Base-by-base conservation (phyloP, 2,329 filamentous ascomycete species). In the Fusarium clavum region DNA sequence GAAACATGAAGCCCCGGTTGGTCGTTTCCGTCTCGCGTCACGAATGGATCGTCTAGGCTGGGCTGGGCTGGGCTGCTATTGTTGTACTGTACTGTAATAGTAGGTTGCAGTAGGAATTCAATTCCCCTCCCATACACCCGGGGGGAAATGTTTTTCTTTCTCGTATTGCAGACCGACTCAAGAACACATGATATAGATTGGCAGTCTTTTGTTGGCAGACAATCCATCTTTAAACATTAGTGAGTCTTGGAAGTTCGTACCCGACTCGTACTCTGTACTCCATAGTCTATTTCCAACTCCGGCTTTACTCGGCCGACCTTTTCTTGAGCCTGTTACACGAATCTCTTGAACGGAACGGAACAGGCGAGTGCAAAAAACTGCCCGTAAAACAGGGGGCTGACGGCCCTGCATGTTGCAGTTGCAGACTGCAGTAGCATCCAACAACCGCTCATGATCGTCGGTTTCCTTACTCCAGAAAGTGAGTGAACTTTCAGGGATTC, bases 241-340 rank as follows among this genome's bases (percentile, higher is more conserved):
- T 44, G 32, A 48, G 52, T 61, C 47, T 61, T 61, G 67, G 48
- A 54, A 41, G 53, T 55, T 29, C 43, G 55, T 66, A 60, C 48
- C 58, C 60, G 27, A 61, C 49, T 71, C 43, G 49, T 58, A 67
- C 57, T 53, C 20, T 16, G 38, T 53, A 53, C 49, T 53, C 49
- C 49, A 29, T 43, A 52, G 24, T 29, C 34, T 53, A 29, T 43
- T 43, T 25, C 25, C 24, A 16, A 18, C 27, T 56, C 48, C 38
- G 56, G 55, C 46, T 48, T 30, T 47, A 47, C 58, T 70, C 62
- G 62, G 67, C 62, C 67, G 67, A 64, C 63, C 62, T 68, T 53
- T 46, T 64, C 49, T 64, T 68, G 58, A 27, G 63, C 29, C 25
- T 45, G 44, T 43, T 34, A 51, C 55, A 52, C 68, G 55, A 68